Percentiles rank a stretch among this genome's conserved stretches.
Evolutionary conservation across 345 rosid genomes (phyloP).

Genomic region (Lenwebbia sp.): DNA sequence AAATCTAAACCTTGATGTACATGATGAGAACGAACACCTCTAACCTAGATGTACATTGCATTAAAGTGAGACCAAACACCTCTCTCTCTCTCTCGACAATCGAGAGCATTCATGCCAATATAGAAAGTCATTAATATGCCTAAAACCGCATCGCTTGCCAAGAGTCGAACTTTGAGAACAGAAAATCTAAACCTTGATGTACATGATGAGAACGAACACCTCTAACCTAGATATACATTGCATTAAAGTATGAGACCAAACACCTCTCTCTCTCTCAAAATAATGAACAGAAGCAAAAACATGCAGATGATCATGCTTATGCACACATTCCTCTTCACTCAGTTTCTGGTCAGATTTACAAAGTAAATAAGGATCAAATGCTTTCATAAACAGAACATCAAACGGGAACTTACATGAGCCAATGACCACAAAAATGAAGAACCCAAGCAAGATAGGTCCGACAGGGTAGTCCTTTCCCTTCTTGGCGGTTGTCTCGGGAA

Average conservation of each 20-base stretch:
- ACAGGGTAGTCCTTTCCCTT: constrained; percentile 90
- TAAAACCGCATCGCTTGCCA: not conserved
- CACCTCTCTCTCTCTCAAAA: not conserved
- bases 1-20: not conserved
- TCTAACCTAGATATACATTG: not conserved
- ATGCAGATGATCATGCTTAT: not conserved
- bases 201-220: not conserved
- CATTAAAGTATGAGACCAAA: not conserved
- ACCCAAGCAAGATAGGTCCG: constrained; percentile 87
- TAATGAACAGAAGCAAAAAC: not conserved
- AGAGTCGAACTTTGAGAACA: not conserved
- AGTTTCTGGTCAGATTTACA: not conserved
- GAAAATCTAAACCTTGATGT: not conserved
- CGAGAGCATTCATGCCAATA: not conserved
- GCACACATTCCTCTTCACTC: not conserved
- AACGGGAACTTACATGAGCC: constrained; percentile 64
- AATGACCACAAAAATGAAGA: constrained; percentile 86
- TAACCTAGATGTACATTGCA: not conserved
- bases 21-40: not conserved
- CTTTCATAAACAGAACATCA: not conserved
- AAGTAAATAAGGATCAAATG: not conserved
- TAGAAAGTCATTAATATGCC: not conserved
- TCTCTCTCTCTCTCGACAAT: not conserved
- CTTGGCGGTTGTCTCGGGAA: constrained; percentile 68
- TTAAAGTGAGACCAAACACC: not conserved